A percentile compares a stretch with the other conserved stretches of the same genome.
phyloP scores from a whole-genome alignment of 306 rosid genomes.

The Lathyrus oleraceus region DNA sequence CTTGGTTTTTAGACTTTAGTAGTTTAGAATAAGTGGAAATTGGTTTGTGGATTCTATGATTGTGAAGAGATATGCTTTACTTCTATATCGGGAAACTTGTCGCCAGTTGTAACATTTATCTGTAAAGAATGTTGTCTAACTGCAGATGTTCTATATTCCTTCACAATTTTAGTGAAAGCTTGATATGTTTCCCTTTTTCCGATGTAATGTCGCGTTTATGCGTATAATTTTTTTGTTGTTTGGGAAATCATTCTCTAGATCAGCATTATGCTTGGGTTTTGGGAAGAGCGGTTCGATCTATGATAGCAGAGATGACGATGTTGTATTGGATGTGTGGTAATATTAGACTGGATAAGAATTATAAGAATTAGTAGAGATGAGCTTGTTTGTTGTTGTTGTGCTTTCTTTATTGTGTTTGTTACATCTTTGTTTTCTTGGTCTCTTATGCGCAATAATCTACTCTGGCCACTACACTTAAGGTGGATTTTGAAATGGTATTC shows the following conservation, averaged over 20 bases:
- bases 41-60: constrained; percentile 11
- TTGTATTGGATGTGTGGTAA: no score
- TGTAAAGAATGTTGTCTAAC: neutral
- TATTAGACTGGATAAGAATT: no score
- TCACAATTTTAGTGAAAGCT: constrained; percentile 8
- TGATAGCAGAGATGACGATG: constrained; percentile 1
- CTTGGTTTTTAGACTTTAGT: neutral
- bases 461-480: neutral
- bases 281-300: constrained; percentile 5
- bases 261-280: constrained; percentile 12
- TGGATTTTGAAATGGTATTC: constrained; percentile 16
- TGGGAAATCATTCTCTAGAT: constrained; percentile 8
- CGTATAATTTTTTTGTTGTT: neutral
- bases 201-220: neutral
- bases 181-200: neutral
- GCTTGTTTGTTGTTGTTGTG: neutral
- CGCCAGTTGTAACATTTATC: neutral
- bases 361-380: no score
- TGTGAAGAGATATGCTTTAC: neutral
- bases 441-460: constrained; percentile 24
- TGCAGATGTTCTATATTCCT: neutral
- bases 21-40: neutral
- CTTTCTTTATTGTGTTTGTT: constrained; percentile 14
- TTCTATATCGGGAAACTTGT: neutral
- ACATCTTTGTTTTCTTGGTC: constrained; percentile 16